phyloP scores from a whole-genome alignment of 176 grass and related monocot genomes.

The Paspalum notatum region DNA sequence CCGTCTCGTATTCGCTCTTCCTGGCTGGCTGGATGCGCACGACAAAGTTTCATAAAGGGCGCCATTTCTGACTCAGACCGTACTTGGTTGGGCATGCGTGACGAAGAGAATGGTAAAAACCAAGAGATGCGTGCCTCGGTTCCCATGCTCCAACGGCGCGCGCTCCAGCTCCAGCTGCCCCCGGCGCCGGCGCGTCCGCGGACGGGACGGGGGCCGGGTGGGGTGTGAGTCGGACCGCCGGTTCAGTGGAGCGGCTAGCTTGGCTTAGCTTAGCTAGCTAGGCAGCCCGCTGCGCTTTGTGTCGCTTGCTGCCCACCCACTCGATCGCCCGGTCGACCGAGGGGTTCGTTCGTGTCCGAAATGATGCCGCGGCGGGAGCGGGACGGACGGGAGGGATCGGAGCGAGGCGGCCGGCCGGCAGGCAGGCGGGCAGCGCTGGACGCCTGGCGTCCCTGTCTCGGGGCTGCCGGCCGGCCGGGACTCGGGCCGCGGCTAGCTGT shows the following conservation, averaged over 20 bases:
- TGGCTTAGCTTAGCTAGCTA: neutral
- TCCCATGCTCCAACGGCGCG: too few species aligned
- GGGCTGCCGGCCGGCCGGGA: conserved; percentile 1
- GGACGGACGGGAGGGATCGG: neutral
- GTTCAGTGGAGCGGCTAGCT: neutral
- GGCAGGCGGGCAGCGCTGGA: conserved; percentile 24
- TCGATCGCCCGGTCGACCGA: neutral
- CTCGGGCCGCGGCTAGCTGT: neutral
- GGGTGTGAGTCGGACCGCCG: conserved; percentile 13
- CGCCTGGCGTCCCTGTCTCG: conserved; percentile 35
- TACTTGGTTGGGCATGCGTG: neutral
- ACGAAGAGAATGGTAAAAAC: neutral
- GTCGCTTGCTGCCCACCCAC: neutral
- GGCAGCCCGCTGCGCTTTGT: neutral
- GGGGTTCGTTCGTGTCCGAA: conserved; percentile 28
- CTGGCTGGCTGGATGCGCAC: too few species aligned
- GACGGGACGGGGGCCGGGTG: neutral
- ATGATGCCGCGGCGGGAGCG: conserved; percentile 5
- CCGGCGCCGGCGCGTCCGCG: neutral
- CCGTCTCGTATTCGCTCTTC: too few species aligned
- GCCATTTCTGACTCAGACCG: neutral
- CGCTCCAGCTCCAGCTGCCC: neutral
- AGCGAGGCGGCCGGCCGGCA: neutral
- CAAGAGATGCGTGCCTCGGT: too few species aligned
- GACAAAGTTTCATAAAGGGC: neutral